phyloP scores from a whole-genome alignment of 1,139 yeast species.

The Zygoascus hellenicus region DNA sequence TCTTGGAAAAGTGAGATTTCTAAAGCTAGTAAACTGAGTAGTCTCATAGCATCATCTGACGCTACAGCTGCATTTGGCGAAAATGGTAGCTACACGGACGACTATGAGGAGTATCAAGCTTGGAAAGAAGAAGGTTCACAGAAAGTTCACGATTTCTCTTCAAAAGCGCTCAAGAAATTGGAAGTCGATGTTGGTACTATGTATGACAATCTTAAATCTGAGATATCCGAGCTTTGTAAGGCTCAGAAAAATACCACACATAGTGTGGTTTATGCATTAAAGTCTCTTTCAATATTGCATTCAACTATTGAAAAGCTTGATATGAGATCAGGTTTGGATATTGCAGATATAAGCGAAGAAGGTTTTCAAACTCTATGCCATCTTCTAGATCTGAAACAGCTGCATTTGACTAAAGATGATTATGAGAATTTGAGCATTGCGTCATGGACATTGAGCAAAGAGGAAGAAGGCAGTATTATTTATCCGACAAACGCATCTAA shows the following conservation, averaged over 20 bases:
- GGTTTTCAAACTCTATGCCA: not conserved
- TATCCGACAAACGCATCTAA: conserved; percentile 6
- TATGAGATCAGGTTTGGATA: not conserved
- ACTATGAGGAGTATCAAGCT: conserved; percentile 11
- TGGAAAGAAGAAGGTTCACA: conserved; percentile 15
- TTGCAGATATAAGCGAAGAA: not conserved
- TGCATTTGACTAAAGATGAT: not conserved
- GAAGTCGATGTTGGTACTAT: not conserved
- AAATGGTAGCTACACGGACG: conserved; percentile 13
- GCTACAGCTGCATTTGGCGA: conserved; percentile 3
- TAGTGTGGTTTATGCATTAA: conserved; percentile 1
- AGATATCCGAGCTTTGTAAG: not conserved
- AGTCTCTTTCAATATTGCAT: conserved; percentile 4
- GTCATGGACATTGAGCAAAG: not conserved
- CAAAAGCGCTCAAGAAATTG: not conserved
- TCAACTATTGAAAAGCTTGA: conserved; percentile 1
- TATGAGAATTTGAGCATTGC: not conserved
- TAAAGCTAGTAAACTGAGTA: conserved; percentile 14
- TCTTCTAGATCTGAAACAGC: not conserved
- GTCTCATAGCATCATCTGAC: conserved; percentile 8
- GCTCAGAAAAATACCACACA: not conserved
- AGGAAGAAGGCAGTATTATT: not conserved
- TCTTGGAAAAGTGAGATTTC: conserved; percentile 12
- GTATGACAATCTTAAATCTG: not conserved
- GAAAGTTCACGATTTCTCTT: conserved; percentile 9